phyloP scores from a whole-genome alignment of 805 yeast species.

The Nakazawaea peltata region DNA sequence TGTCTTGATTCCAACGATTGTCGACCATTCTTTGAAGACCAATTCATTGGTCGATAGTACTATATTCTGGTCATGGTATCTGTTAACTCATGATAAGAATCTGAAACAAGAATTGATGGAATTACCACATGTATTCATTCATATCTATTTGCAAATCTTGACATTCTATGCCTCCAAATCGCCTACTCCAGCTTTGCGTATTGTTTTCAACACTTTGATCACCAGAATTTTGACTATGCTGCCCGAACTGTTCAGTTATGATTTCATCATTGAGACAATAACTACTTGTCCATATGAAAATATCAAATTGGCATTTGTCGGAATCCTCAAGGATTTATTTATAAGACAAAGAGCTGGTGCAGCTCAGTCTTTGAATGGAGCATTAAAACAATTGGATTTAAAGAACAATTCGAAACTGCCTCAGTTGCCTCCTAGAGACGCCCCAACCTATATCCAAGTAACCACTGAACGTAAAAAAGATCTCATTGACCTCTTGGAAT shows the following conservation, averaged over 20 bases:
- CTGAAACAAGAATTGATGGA: conserved; percentile 10
- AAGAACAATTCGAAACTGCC: conserved; percentile 15
- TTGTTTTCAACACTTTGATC: conserved; percentile 49
- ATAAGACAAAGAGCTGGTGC: conserved; percentile 22
- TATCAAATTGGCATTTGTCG: conserved; percentile 51
- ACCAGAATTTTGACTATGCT: conserved; percentile 53
- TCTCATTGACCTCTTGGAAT: conserved; percentile 33
- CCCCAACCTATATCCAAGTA: conserved; percentile 31
- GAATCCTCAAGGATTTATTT: conserved; percentile 63
- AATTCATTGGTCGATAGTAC: conserved; percentile 17
- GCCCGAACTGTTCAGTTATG: conserved; percentile 49
- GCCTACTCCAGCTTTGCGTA: conserved; percentile 28
- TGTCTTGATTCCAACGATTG: conserved; percentile 29
- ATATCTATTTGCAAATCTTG: conserved; percentile 32
- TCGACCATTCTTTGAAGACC: conserved; percentile 14
- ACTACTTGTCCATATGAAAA: conserved; percentile 57
- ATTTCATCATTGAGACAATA: conserved; percentile 57
- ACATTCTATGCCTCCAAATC: conserved; percentile 28
- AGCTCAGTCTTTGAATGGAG: conserved; percentile 7
- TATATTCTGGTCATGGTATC: conserved; percentile 29
- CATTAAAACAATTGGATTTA: conserved; percentile 7
- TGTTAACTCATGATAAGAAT: conserved; percentile 15
- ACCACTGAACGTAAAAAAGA: conserved; percentile 32
- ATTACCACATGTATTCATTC: conserved; percentile 19
- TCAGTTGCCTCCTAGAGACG: conserved; percentile 30